Evolutionary conservation across 352 stramenopile species (phyloP).

Genomic region (Globisporangium radiosum): DNA sequence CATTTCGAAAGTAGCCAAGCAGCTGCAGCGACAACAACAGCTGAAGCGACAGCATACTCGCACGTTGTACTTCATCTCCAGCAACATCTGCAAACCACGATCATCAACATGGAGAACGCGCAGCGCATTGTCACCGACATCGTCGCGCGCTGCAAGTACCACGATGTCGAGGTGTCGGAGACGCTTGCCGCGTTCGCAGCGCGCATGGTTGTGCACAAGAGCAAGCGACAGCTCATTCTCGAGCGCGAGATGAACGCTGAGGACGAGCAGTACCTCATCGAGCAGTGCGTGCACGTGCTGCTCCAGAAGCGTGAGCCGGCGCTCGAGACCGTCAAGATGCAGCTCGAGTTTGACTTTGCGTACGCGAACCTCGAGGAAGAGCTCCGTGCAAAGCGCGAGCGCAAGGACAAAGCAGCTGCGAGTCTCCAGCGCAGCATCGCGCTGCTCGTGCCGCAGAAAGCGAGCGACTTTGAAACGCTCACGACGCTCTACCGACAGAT

Average conservation of each 20-base stretch:
- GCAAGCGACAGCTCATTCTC: slow-evolving; percentile 56
- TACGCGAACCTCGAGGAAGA: slow-evolving; percentile 84
- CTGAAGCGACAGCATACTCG: too few relatives aligned
- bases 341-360: slow-evolving; percentile 91
- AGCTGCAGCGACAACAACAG: too few relatives aligned
- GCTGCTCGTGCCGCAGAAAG: slow-evolving; percentile 61
- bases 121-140: slow-evolving; percentile 67
- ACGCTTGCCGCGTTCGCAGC: slow-evolving; percentile 85
- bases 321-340: slow-evolving; percentile 93
- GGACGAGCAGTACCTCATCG: slow-evolving; percentile 69
- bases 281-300: slow-evolving; percentile 71
- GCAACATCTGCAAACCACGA: background rate
- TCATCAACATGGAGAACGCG: slow-evolving; percentile 42
- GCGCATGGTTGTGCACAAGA: slow-evolving; percentile 61
- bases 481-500: slow-evolving; percentile 90
- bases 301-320: slow-evolving; percentile 71
- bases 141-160: slow-evolving; percentile 62
- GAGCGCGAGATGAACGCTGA: slow-evolving; percentile 67
- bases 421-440: slow-evolving; percentile 75
- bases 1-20: too few relatives aligned
- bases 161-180: slow-evolving; percentile 78
- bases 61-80: too few relatives aligned
- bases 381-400: slow-evolving; percentile 46
- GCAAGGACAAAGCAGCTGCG: slow-evolving; percentile 48
- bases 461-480: slow-evolving; percentile 87